These are phyloP conservation scores for Phytophthora litchii DNA, from an alignment of 352 stramenopile species.

Conservation along the genomic window DNA sequence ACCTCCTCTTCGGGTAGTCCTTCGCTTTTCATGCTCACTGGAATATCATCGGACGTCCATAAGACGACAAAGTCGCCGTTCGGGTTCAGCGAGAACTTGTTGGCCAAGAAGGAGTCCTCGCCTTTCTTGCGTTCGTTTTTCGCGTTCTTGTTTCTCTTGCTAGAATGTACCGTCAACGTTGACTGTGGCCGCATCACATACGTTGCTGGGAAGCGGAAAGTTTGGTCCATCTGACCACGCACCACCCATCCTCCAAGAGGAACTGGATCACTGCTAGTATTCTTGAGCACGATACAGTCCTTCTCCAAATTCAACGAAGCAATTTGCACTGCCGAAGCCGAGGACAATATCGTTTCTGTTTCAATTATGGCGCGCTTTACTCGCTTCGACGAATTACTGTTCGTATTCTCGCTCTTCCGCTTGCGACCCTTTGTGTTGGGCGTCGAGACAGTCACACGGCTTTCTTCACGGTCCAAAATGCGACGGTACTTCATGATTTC, in stretches of 20 bases:
- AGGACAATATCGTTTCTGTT: slow-evolving; percentile 7
- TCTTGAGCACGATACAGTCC: slow-evolving; percentile 79
- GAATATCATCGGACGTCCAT: slow-evolving; percentile 63
- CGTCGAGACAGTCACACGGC: slow-evolving; percentile 64
- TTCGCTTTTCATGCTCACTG: slow-evolving; percentile 69
- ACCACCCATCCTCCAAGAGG: slow-evolving; percentile 73
- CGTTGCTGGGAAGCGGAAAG: slow-evolving; percentile 70
- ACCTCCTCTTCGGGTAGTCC: slow-evolving; percentile 66
- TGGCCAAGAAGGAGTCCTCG: slow-evolving; percentile 80
- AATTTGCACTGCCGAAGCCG: slow-evolving; percentile 58
- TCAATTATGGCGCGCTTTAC: slow-evolving; percentile 38
- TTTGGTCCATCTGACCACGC: slow-evolving; percentile 61
- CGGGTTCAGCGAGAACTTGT: slow-evolving; percentile 79
- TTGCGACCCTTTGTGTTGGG: slow-evolving; percentile 61
- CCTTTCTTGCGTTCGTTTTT: slow-evolving; percentile 73
- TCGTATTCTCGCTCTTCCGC: slow-evolving; percentile 60
- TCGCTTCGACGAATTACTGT: slow-evolving; percentile 42
- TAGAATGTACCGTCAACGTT: slow-evolving; percentile 80
- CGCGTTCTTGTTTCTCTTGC: slow-evolving; percentile 79
- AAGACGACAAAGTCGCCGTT: slow-evolving; percentile 75
- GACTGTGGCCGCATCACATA: slow-evolving; percentile 75
- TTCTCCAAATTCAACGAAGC: slow-evolving; percentile 71
- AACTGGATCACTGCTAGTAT: slow-evolving; percentile 63
- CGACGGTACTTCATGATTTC: slow-evolving; percentile 85
- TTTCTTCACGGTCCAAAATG: slow-evolving; percentile 84